Conservation (phyloP, 1,284 basidiomycete genomes). For the Cutaneotrichosporon mucoides region DNA sequence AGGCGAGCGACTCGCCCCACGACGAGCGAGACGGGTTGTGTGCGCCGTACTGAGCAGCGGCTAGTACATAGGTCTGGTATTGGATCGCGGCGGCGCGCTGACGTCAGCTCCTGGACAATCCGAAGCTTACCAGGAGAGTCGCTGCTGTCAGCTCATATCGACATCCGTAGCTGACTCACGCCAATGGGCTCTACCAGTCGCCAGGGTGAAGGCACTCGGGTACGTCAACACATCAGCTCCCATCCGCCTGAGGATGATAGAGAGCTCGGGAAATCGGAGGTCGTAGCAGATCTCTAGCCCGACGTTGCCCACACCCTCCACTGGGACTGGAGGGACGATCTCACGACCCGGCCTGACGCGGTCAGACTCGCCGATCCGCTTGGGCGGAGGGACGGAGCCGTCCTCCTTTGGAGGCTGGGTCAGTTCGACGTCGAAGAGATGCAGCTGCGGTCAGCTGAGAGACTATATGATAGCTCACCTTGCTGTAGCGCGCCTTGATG, state of each 20-base stretch:
- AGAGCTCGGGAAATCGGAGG: conserved; percentile 53
- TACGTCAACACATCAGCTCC: conserved; percentile 54
- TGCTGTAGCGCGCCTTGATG: conserved; percentile 48
- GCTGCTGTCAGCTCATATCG: conserved; percentile 10
- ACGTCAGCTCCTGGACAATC: background rate
- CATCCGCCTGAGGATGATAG: conserved; percentile 46
- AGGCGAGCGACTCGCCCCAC: conserved; percentile 44
- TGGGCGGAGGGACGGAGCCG: conserved; percentile 28
- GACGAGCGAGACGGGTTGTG: conserved; percentile 33
- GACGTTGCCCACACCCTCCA: conserved; percentile 47
- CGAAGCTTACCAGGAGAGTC: conserved; percentile 23
- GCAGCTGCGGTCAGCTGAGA: conserved; percentile 37
- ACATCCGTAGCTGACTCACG: conserved; percentile 16
- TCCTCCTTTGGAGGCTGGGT: conserved; percentile 23
- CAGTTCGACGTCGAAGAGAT: conserved; percentile 55
- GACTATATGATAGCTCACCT: conserved; percentile 29
- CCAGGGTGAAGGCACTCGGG: conserved; percentile 54
- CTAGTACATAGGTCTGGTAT: conserved; percentile 44
- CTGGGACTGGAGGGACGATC: conserved; percentile 37
- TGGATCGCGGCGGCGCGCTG: conserved; percentile 39
- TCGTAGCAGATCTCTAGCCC: conserved; percentile 57
- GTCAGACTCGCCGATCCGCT: conserved; percentile 34
- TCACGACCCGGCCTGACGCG: conserved; percentile 44
- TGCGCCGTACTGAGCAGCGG: conserved; percentile 40
- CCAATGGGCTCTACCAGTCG: conserved; percentile 50